phyloP scores from a whole-genome alignment of 768 basidiomycete species.

The Boletellus ananas region DNA sequence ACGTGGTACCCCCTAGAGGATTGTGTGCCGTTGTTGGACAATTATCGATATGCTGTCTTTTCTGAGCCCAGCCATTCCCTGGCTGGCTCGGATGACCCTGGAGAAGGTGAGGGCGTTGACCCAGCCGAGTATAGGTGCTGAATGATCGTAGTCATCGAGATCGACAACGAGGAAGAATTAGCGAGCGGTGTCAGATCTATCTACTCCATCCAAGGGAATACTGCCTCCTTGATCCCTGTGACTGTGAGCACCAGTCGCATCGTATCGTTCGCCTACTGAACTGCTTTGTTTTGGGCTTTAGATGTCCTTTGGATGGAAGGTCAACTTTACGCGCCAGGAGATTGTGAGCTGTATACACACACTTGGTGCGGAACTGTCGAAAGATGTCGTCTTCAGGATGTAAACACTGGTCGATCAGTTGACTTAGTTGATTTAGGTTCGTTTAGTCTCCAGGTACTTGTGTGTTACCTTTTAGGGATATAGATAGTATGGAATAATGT shows the following conservation, averaged over 20 bases:
- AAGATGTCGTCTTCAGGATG: slow-evolving; percentile 37
- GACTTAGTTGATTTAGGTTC: too few species aligned
- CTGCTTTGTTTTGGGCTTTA: slow-evolving; percentile 6
- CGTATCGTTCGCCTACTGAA: background rate
- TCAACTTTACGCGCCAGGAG: slow-evolving; percentile 29
- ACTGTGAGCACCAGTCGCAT: slow-evolving; percentile 16
- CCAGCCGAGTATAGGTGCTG: background rate
- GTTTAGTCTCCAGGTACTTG: too few species aligned
- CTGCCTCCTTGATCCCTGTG: slow-evolving; percentile 23
- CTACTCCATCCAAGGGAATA: slow-evolving; percentile 19
- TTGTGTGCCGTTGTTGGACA: slow-evolving; percentile 59
- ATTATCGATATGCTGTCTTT: slow-evolving; percentile 67
- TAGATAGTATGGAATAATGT: too few species aligned
- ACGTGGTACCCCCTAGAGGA: slow-evolving; percentile 63
- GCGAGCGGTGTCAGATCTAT: slow-evolving; percentile 19
- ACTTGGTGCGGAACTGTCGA: slow-evolving; percentile 42
- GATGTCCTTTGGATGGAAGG: slow-evolving; percentile 29
- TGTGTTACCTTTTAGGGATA: too few species aligned
- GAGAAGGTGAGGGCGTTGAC: slow-evolving; percentile 20
- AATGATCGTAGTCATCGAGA: slow-evolving; percentile 13
- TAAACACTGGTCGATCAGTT: slow-evolving; percentile 1
- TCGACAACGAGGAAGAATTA: slow-evolving; percentile 18
- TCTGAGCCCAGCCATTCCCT: slow-evolving; percentile 58
- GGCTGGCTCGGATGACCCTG: slow-evolving; percentile 28
- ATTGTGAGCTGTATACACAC: slow-evolving; percentile 42